Evolutionary conservation across 2,329 filamentous ascomycete genomes (phyloP), one percentile per base, ranked within the genome.

Genomic region (Fusarium irregulare): DNA sequence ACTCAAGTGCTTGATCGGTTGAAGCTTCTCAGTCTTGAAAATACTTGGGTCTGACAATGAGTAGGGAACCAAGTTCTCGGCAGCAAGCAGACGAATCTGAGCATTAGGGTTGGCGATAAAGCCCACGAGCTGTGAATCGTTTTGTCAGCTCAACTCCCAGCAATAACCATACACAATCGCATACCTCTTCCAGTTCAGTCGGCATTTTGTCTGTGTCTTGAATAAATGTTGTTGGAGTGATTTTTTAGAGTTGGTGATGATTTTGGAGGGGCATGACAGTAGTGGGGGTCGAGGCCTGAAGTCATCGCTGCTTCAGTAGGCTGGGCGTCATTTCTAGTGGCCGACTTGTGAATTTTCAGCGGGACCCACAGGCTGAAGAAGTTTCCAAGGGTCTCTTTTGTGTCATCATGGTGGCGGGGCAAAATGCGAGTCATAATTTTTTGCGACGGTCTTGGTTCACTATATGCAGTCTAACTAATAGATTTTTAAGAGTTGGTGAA

Each of bases 61-160:
- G 71, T 93, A 98, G 13, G 93, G 93, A 47, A 98, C 90, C 37
- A 98, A 86, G 74, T 97, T 92, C 80, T 97, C 94, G 56, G 91
- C 89, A 50, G 94, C 94, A 72, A 95, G 87, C 78, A 93, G 90
- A 74, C 96, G 90, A 70, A 98, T 93, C 78, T 97, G 92, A 44
- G 93, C 93, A 78, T 97, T 97, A 64, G 93, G 93, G 82, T 97
- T 92, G 80, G 93, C 92, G 64, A 98, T 92, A 81, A 98, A 98
- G 79, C 94, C 93, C 66, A 98, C 93, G 56, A 97, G 89, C 93
- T 97, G 73, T 30, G 27, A 46, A 23, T 11, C 6, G n/a, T 40
- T 13, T 64, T 23, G 66, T 75, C 20, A 75, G 57, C 25, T 20
- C 7, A 28, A 32, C 13, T 1, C 23, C 4, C 6, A 6, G 20